A percentile compares a stretch with the other conserved stretches of the same genome.
Evolutionary conservation across 1,284 basidiomycete genomes (phyloP).

Genomic region (Fomes fomentarius): DNA sequence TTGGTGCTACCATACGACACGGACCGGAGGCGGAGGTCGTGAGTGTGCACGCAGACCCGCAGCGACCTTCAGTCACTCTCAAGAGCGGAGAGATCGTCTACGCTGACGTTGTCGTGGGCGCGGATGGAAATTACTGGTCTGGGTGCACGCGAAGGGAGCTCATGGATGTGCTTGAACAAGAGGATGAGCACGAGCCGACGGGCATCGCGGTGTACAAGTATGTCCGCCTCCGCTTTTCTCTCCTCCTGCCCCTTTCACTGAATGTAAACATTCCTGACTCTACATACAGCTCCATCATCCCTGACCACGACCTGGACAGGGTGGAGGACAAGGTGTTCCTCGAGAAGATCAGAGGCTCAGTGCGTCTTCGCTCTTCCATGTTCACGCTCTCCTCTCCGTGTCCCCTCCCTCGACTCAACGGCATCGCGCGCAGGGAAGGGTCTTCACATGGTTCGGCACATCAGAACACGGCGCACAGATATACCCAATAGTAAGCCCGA

Average conservation of each 20-base stretch:
- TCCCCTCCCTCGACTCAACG: background rate
- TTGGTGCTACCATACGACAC: background rate
- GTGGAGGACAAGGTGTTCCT: conserved; percentile 21
- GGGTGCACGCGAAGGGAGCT: conserved; percentile 25
- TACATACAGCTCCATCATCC: conserved; percentile 20
- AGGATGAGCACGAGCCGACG: conserved; percentile 3
- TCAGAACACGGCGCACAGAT: conserved; percentile 19
- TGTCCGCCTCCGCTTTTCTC: conserved; percentile 1
- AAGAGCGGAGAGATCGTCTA: conserved; percentile 30
- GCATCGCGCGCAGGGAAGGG: conserved; percentile 7
- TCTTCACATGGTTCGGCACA: conserved; percentile 20
- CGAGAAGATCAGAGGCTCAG: conserved; percentile 9
- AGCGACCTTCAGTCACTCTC: conserved; percentile 31
- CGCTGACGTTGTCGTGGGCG: conserved; percentile 36
- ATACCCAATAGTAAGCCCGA: conserved; percentile 20
- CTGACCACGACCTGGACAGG: conserved; percentile 13
- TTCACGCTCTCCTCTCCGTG: background rate
- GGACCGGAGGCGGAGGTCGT: conserved; percentile 22
- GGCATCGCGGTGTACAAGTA: conserved; percentile 28
- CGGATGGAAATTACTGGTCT: conserved; percentile 29
- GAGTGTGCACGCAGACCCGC: conserved; percentile 16
- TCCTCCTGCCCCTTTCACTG: too few species aligned
- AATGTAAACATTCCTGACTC: too few species aligned
- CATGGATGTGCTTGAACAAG: conserved; percentile 19
- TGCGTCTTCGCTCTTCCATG: background rate